A percentile compares a stretch with the other conserved stretches of the same genome.
phyloP scores from a whole-genome alignment of 106 monocot species.

The Xerophyta viscosa region DNA sequence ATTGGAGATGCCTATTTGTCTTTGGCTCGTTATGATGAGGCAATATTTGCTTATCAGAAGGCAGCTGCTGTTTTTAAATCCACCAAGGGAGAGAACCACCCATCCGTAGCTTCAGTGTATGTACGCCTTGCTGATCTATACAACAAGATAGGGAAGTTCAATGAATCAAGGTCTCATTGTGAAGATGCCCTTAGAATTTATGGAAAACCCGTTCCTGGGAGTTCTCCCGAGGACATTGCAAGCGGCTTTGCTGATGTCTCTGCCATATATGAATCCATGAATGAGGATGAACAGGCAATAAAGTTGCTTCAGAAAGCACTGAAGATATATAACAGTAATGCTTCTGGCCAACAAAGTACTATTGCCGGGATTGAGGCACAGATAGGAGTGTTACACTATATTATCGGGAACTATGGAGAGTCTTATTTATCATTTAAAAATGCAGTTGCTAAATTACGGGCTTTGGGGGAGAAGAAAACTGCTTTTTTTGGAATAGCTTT shows the following conservation, averaged over 20 bases:
- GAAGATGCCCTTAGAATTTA: conserved; percentile 77
- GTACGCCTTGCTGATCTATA: conserved; percentile 34
- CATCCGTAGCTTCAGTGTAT: conserved; percentile 27
- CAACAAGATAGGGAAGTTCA: conserved; percentile 59
- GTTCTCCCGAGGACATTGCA: conserved; percentile 58
- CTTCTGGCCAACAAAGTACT: conserved; percentile 68
- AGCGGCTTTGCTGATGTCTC: conserved; percentile 69
- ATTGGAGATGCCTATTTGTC: conserved; percentile 38
- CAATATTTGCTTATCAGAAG: conserved; percentile 31
- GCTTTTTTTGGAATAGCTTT: conserved; percentile 76
- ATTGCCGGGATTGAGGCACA: conserved; percentile 93
- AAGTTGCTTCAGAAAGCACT: conserved; percentile 74
- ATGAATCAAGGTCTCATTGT: conserved; percentile 68
- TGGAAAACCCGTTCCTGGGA: conserved; percentile 57
- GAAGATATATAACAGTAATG: conserved; percentile 55
- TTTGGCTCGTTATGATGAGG: conserved; percentile 36
- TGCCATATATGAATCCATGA: conserved; percentile 78
- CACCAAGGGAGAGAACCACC: conserved; percentile 26
- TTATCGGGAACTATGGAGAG: conserved; percentile 53
- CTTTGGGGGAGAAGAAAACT: conserved; percentile 79
- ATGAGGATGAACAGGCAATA: conserved; percentile 69
- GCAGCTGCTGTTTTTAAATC: conserved; percentile 21
- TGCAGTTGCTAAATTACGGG: conserved; percentile 59
- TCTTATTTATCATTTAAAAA: conserved; percentile 55
- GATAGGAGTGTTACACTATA: conserved; percentile 78